These are phyloP conservation scores for Penicillium griseofulvum DNA, from an alignment of 2,329 filamentous ascomycete species.

Conservation along the genomic window DNA sequence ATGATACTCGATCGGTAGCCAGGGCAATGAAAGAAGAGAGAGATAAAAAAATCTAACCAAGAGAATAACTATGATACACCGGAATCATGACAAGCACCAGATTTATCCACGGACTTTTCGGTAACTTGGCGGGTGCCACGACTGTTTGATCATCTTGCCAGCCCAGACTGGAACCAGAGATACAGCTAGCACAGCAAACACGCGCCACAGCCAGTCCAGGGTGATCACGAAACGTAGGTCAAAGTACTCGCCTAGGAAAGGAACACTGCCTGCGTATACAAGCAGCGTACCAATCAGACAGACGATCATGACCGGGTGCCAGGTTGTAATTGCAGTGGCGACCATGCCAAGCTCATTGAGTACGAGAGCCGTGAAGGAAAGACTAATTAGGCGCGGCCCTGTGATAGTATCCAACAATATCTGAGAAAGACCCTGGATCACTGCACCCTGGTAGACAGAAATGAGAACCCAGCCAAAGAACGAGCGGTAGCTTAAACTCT, in stretches of 20 bases:
- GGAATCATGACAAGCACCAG: background rate
- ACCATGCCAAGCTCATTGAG: constrained; percentile 98
- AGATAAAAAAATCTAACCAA: background rate
- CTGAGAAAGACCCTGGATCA: constrained; percentile 94
- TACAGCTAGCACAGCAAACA: constrained; percentile 73
- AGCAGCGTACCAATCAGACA: constrained; percentile 78
- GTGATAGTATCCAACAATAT: constrained; percentile 74
- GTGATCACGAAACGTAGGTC: constrained; percentile 77
- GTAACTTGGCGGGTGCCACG: constrained; percentile 88
- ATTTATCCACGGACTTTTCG: constrained; percentile 68
- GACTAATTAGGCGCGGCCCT: constrained; percentile 71
- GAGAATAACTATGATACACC: constrained; percentile 4
- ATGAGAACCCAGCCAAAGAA: constrained; percentile 98
- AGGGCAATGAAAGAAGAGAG: background rate
- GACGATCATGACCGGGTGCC: constrained; percentile 90
- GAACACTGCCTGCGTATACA: constrained; percentile 77
- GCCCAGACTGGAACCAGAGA: constrained; percentile 83
- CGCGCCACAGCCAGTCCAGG: constrained; percentile 83
- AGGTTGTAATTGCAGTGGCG: constrained; percentile 91
- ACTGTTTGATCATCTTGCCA: constrained; percentile 78
- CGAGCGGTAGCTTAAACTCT: constrained; percentile 82
- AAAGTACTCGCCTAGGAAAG: constrained; percentile 87
- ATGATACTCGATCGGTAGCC: background rate
- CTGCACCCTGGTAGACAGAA: constrained; percentile 88
- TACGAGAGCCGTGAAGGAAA: constrained; percentile 87